Percentiles rank a stretch among this genome's conserved stretches.
Evolutionary conservation across 225 moss, liverwort and hornwort genomes (phyloP).

Genomic region (Lunularia cruciata): DNA sequence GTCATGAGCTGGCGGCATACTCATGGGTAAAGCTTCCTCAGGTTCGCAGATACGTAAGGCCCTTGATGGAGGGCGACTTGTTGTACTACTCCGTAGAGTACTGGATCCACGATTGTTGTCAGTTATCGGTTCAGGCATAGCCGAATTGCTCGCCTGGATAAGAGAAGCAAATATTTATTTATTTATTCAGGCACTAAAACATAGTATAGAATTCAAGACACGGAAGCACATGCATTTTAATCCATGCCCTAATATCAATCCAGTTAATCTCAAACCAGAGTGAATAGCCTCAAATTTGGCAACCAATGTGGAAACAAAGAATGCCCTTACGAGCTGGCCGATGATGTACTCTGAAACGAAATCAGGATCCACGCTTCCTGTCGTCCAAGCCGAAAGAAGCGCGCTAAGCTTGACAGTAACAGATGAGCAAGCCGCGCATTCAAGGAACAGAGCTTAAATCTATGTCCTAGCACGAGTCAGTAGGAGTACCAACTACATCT

Average conservation of each 20-base stretch:
- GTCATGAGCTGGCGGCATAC: too few species aligned
- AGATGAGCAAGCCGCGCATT: too few species aligned
- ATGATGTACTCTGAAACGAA: conserved; percentile 3
- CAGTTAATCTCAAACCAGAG: too few species aligned
- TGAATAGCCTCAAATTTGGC: not conserved
- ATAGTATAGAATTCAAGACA: too few species aligned
- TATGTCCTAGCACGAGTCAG: too few species aligned
- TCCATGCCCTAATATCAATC: too few species aligned
- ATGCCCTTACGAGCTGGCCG: not conserved
- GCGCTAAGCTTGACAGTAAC: too few species aligned
- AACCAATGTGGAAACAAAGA: not conserved
- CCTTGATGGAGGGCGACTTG: not conserved
- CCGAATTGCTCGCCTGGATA: not conserved
- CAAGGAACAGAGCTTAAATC: too few species aligned
- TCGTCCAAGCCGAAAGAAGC: not conserved
- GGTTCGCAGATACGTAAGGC: conserved; percentile 17
- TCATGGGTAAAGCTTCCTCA: not conserved
- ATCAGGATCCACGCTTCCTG: conserved; percentile 19
- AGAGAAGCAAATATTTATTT: not conserved
- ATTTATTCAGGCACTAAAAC: too few species aligned
- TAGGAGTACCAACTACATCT: too few species aligned
- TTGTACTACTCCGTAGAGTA: not conserved
- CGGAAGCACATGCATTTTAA: too few species aligned
- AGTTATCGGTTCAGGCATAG: not conserved
- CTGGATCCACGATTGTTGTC: not conserved